Evolutionary conservation across 306 rosid species (phyloP), one percentile per base, ranked within the genome.

Genomic region (Inga oerstediana): DNA sequence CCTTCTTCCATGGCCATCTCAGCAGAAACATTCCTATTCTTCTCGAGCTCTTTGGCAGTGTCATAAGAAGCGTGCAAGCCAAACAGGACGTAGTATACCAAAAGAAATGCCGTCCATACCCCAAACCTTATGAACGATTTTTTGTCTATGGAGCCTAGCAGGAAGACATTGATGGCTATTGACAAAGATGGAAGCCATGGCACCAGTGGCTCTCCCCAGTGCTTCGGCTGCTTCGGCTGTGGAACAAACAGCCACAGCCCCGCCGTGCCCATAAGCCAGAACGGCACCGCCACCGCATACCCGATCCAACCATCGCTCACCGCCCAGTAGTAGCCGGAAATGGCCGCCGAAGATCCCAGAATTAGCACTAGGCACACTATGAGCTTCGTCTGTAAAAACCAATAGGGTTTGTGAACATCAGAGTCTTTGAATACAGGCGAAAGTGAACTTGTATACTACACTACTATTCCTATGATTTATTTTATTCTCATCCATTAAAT

Each of bases 161-260:
- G 90, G 87, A 94, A 94, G 17, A 94, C 81, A 83, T 94, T 94
- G 4, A 94, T 86, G 52, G 89, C 91, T 44, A 94, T 91, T 0
- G 98, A 94, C 0, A 86, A 10, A 3, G 95, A 91, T 27, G 98
- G 98, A 37, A 94, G 39, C 94, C 91, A 94, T 2, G 98, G 98
- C 44, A 94, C 93, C 72, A 94, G 56, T 1, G 98, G 98, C 17
- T 89, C 94, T 0, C 97, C 98, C 98, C 98, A 94, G 5, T 90
- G 56, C 59, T 83, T 89, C 0, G 97, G 98, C n/a, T 73, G 61
- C 84, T 82, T 92, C 4, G 94, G 97, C 48, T 85, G 91, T 0
- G 98, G 98, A n/a, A 94, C 94, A 17, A 44, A 39, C 3, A 86
- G 5, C 76, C 91, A 85, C 5, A 94, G 84, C 10, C 86, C 91